Conservation (phyloP, 176 grass and related monocot genomes). For the Puya raimondii region DNA sequence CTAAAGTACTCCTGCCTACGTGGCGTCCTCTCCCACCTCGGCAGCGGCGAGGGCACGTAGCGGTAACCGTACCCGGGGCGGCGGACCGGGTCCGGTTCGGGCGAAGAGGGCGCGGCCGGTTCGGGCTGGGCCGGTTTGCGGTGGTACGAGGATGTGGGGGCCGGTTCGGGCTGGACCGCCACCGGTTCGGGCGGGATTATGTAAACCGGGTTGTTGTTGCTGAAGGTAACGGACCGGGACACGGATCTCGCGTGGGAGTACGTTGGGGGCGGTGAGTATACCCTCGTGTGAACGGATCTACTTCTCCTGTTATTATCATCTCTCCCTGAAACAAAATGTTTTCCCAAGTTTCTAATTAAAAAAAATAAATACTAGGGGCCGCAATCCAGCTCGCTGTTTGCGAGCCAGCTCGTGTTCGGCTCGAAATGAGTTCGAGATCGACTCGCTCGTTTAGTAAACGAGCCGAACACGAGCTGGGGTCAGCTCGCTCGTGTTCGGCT, state of each 20-base stretch:
- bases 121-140: slow-evolving; percentile 1
- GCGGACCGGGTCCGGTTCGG: slow-evolving; percentile 12
- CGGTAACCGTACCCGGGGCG: slow-evolving; percentile 16
- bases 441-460: too few species aligned
- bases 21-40: slow-evolving; percentile 66
- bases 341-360: too few species aligned
- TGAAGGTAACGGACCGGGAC: slow-evolving; percentile 56
- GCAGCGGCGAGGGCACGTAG: slow-evolving; percentile 73
- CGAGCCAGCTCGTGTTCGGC: too few species aligned
- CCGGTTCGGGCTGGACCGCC: not conserved
- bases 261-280: slow-evolving; percentile 30
- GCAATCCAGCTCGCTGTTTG: too few species aligned
- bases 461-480: too few species aligned
- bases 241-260: slow-evolving; percentile 25
- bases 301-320: slow-evolving; percentile 22
- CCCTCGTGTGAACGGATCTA: slow-evolving; percentile 20
- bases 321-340: slow-evolving; percentile 41
- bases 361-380: too few species aligned
- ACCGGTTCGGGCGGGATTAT: slow-evolving; percentile 32
- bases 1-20: slow-evolving; percentile 78
- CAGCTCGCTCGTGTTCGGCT: too few species aligned
- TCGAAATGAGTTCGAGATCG: too few species aligned
- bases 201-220: slow-evolving; percentile 33
- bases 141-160: not conserved
- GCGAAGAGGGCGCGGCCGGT: not conserved